These are phyloP conservation scores for Umbelopsis sp. DNA, from an alignment of 192 early-diverging fungal species.

Conservation along the genomic window DNA sequence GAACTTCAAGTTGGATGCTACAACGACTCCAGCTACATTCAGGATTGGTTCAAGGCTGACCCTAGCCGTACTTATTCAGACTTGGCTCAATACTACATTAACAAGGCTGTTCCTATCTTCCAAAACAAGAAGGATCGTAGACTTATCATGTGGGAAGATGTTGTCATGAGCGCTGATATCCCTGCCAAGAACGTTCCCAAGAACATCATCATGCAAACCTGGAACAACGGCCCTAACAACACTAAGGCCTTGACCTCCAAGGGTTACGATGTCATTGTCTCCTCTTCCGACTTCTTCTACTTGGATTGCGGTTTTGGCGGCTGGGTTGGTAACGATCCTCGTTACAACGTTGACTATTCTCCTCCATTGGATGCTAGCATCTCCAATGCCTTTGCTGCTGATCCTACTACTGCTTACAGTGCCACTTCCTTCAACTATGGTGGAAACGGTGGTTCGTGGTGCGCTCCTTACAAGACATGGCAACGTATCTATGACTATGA, in stretches of 20 bases:
- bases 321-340: slow-evolving; percentile 45
- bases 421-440: slow-evolving; percentile 33
- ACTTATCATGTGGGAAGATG: slow-evolving; percentile 77
- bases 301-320: slow-evolving; percentile 73
- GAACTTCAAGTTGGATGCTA: slow-evolving; percentile 71
- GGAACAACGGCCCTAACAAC: slow-evolving; percentile 56
- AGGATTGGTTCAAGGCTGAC: slow-evolving; percentile 31
- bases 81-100: slow-evolving; percentile 54
- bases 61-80: slow-evolving; percentile 28
- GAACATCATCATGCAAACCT: slow-evolving; percentile 64
- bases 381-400: background rate
- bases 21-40: slow-evolving; percentile 51
- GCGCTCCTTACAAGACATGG: slow-evolving; percentile 71
- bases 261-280: slow-evolving; percentile 65
- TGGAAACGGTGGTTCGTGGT: slow-evolving; percentile 59
- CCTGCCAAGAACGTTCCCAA: slow-evolving; percentile 43
- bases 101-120: slow-evolving; percentile 55
- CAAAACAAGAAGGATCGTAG: slow-evolving; percentile 40
- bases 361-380: background rate
- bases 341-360: slow-evolving; percentile 9
- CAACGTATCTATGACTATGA: slow-evolving; percentile 70
- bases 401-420: slow-evolving; percentile 6
- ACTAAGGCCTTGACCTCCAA: slow-evolving; percentile 58
- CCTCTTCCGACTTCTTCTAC: slow-evolving; percentile 63
- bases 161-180: slow-evolving; percentile 55